Conservation (phyloP, 2,329 filamentous ascomycete species). For the Verticillium longisporum region DNA sequence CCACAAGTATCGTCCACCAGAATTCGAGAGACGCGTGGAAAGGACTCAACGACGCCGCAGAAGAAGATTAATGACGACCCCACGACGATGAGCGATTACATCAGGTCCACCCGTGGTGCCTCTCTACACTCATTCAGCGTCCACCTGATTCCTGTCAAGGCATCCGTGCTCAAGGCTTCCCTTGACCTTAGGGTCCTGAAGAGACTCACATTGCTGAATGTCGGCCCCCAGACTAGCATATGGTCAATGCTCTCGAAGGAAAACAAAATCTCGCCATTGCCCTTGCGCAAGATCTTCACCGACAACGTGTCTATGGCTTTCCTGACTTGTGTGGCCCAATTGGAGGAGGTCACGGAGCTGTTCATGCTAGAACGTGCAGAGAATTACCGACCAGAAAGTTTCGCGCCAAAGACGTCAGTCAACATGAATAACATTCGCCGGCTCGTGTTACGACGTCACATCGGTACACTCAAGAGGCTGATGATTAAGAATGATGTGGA, state of each 20-base stretch:
- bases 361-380: conserved; percentile 49
- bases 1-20: not conserved
- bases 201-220: conserved; percentile 54
- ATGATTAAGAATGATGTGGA: conserved; percentile 53
- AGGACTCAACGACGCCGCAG: conserved; percentile 6
- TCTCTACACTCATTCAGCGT: conserved; percentile 47
- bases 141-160: conserved; percentile 53
- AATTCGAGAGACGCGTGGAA: conserved; percentile 3
- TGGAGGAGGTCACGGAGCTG: conserved; percentile 49
- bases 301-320: conserved; percentile 54
- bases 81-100: conserved; percentile 40
- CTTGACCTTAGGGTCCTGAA: conserved; percentile 51
- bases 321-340: conserved; percentile 43
- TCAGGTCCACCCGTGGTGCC: conserved; percentile 51
- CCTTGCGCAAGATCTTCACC: conserved; percentile 52
- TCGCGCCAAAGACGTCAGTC: conserved; percentile 41
- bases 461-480: conserved; percentile 43
- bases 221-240: conserved; percentile 53
- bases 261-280: conserved; percentile 42
- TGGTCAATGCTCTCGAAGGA: conserved; percentile 52
- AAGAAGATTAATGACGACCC: conserved; percentile 9
- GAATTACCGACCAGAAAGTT: conserved; percentile 46
- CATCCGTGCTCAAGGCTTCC: conserved; percentile 47
- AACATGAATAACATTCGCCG: conserved; percentile 53
- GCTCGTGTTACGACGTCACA: conserved; percentile 51